Conservation (phyloP, 768 basidiomycete genomes). For the Auricularia sp. region DNA sequence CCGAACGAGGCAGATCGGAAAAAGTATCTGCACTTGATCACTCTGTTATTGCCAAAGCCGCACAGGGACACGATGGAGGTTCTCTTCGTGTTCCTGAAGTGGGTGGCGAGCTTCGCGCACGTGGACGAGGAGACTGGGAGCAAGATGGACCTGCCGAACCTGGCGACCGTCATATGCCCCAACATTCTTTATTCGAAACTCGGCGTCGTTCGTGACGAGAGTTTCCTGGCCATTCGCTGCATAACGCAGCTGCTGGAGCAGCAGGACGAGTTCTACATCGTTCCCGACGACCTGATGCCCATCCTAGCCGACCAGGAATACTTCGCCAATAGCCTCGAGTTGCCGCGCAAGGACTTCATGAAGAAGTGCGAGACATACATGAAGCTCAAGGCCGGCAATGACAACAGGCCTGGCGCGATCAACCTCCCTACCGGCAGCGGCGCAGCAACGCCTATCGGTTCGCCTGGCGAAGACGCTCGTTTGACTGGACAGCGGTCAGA, state of each 20-base stretch:
- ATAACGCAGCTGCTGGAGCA: slow-evolving; percentile 79
- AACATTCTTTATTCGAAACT: slow-evolving; percentile 85
- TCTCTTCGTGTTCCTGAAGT: slow-evolving; percentile 95
- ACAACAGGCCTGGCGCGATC: neutral
- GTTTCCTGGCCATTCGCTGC: slow-evolving; percentile 79
- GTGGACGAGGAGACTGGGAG: slow-evolving; percentile 95
- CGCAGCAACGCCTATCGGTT: neutral
- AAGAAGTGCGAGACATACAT: slow-evolving; percentile 93
- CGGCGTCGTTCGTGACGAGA: slow-evolving; percentile 83
- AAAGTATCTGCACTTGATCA: slow-evolving; percentile 76
- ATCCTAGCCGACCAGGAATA: slow-evolving; percentile 90
- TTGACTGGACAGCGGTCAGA: neutral
- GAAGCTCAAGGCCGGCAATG: slow-evolving; percentile 7
- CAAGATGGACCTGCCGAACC: slow-evolving; percentile 94
- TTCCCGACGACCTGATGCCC: slow-evolving; percentile 79
- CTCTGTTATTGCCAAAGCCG: slow-evolving; percentile 78
- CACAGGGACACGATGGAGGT: slow-evolving; percentile 98
- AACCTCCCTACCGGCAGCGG: neutral
- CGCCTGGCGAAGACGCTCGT: neutral
- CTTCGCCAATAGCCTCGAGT: slow-evolving; percentile 76
- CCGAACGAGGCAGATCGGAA: slow-evolving; percentile 67
- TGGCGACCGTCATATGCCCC: slow-evolving; percentile 96
- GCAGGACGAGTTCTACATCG: slow-evolving; percentile 93
- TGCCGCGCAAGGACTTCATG: slow-evolving; percentile 90
- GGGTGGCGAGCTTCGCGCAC: slow-evolving; percentile 99